phyloP scores from a whole-genome alignment of 441 rosid genomes.

The Biscutella laevigata region DNA sequence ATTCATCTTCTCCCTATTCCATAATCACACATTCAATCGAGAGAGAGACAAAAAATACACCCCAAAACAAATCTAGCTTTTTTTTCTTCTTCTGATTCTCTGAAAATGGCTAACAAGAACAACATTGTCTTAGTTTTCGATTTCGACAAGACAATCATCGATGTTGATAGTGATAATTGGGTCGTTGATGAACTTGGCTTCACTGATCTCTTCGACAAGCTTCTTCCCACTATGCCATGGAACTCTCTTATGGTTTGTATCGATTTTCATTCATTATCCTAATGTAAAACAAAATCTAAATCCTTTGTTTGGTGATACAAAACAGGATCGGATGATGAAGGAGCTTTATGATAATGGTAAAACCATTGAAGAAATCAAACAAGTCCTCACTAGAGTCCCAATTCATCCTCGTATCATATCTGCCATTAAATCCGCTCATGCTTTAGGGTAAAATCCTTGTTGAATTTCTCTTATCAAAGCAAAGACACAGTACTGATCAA shows the following conservation, averaged over 20 bases:
- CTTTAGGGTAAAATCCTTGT: conserved; percentile 33
- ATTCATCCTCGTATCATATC: conserved; percentile 50
- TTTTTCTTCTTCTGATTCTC: no score
- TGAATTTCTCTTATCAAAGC: neutral
- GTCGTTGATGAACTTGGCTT: conserved; percentile 59
- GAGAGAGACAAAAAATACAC: neutral
- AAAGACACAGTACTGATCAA: neutral
- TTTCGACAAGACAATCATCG: conserved; percentile 71
- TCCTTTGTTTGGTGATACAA: neutral
- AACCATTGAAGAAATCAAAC: conserved; percentile 34
- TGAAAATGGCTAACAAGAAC: conserved; percentile 12
- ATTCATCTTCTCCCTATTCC: neutral
- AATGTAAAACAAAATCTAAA: neutral
- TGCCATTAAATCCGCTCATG: conserved; percentile 51
- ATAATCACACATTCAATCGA: neutral
- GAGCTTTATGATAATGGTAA: conserved; percentile 35
- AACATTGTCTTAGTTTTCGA: conserved; percentile 46
- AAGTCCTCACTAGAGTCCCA: conserved; percentile 30
- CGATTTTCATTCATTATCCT: neutral
- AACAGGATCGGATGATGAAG: conserved; percentile 41
- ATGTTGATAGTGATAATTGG: conserved; percentile 69
- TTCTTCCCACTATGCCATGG: conserved; percentile 76
- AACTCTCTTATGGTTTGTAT: conserved; percentile 57
- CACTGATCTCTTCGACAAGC: conserved; percentile 52
- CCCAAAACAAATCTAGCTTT: no score